Evolutionary conservation across 352 stramenopile species (phyloP).

Genomic region (Phytophthora boehmeriae): DNA sequence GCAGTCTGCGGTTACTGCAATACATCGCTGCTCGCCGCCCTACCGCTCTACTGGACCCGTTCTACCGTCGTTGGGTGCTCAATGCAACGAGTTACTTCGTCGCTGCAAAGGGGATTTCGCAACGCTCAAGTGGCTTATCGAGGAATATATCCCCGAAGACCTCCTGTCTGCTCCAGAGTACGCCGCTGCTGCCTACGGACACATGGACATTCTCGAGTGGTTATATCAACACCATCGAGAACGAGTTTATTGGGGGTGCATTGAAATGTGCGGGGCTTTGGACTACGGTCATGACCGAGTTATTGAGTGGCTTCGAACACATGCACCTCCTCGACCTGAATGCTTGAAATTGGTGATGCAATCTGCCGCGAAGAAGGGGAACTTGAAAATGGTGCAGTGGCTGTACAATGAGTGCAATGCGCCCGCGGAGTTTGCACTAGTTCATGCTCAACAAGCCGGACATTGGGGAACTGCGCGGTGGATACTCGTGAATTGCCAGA

Average conservation of each 20-base stretch:
- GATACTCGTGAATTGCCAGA: constrained; percentile 27
- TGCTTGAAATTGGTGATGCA: constrained; percentile 27
- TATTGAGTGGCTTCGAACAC: constrained; percentile 49
- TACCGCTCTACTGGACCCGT: constrained; percentile 16
- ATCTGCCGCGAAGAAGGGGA: constrained; percentile 21
- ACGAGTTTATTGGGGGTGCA: constrained; percentile 24
- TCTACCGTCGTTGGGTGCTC: constrained; percentile 33
- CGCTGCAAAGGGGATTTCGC: constrained; percentile 18
- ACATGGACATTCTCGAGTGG: constrained; percentile 27
- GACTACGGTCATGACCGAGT: constrained; percentile 47
- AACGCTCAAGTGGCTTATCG: constrained; percentile 31
- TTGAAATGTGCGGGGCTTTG: constrained; percentile 33
- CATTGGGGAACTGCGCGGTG: constrained; percentile 23
- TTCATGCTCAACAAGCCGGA: constrained; percentile 16
- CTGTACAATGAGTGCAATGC: constrained; percentile 18
- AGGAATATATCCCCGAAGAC: constrained; percentile 13
- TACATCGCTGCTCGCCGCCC: constrained; percentile 18
- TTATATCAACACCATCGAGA: constrained; percentile 18
- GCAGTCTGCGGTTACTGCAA: constrained; percentile 25
- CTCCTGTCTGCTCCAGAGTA: constrained; percentile 20
- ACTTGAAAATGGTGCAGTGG: constrained; percentile 21
- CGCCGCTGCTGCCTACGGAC: constrained; percentile 27
- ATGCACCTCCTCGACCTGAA: constrained; percentile 27
- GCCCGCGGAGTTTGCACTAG: constrained; percentile 14
- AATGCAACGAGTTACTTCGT: constrained; percentile 27